A percentile compares a stretch with the other conserved stretches of the same genome.
These are phyloP conservation scores for Mortierella sp. DNA, from an alignment of 371 early-diverging fungal species.

Conservation along the genomic window DNA sequence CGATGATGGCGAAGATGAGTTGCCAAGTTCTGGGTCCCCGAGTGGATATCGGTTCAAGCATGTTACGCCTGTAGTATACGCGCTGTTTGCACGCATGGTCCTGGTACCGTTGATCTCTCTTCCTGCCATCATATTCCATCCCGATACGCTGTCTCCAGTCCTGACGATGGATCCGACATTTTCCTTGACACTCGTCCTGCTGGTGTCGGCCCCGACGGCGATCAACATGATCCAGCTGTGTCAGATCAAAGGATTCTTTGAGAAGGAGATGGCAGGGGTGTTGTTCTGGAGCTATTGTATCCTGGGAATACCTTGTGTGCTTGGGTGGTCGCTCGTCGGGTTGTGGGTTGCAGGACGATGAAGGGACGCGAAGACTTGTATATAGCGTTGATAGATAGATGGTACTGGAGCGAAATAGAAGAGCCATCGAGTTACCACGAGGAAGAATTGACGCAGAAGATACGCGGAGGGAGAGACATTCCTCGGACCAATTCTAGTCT, in stretches of 20 bases:
- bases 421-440: no score
- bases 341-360: slow-evolving; percentile 50
- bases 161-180: slow-evolving; percentile 64
- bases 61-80: slow-evolving; percentile 53
- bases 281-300: slow-evolving; percentile 73
- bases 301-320: slow-evolving; percentile 62
- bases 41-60: slow-evolving; percentile 28
- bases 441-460: no score
- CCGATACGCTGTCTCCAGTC: slow-evolving; percentile 52
- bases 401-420: no score
- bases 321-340: slow-evolving; percentile 61
- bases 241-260: slow-evolving; percentile 66
- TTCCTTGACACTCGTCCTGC: slow-evolving; percentile 60
- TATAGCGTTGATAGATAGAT: no score
- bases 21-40: slow-evolving; percentile 13
- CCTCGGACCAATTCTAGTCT: no score
- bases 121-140: slow-evolving; percentile 59
- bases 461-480: no score
- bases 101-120: slow-evolving; percentile 60
- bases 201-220: slow-evolving; percentile 68
- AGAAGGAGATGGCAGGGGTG: slow-evolving; percentile 67
- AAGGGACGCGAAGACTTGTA: no score
- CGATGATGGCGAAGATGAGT: slow-evolving; percentile 8
- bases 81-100: slow-evolving; percentile 61
- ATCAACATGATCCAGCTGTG: slow-evolving; percentile 69